Evolutionary conservation across 2,329 filamentous ascomycete genomes (phyloP).

Genomic region (Aspergillus vadensis): DNA sequence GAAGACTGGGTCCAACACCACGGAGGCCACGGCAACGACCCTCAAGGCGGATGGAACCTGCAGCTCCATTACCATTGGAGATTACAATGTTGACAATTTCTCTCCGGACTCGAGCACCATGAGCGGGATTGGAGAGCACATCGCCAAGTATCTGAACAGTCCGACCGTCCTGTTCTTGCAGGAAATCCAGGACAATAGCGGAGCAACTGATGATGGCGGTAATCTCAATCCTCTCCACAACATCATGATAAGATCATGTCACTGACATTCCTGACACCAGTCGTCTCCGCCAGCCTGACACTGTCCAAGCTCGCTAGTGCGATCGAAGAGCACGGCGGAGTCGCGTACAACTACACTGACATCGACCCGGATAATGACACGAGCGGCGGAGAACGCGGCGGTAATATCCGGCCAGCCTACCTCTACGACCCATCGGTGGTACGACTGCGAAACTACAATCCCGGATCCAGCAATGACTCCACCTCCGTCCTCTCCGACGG

Average conservation of each 20-base stretch:
- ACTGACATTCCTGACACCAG: conserved; percentile 5
- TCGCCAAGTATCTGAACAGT: conserved; percentile 63
- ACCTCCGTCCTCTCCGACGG: conserved; percentile 61
- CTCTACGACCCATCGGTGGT: conserved; percentile 65
- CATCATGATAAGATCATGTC: not conserved
- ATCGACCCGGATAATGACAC: conserved; percentile 61
- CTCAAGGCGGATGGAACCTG: conserved; percentile 56
- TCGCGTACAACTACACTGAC: conserved; percentile 61
- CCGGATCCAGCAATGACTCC: conserved; percentile 56
- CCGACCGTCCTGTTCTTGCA: conserved; percentile 70
- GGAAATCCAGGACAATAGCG: conserved; percentile 70
- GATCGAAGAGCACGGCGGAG: conserved; percentile 54
- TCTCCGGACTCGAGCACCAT: conserved; percentile 59
- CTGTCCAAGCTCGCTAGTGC: conserved; percentile 58
- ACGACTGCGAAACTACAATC: conserved; percentile 61
- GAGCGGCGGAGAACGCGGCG: conserved; percentile 68
- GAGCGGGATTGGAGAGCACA: conserved; percentile 62
- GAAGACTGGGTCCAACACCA: conserved; percentile 48
- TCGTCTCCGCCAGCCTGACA: conserved; percentile 60
- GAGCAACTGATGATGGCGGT: conserved; percentile 61
- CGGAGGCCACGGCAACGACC: conserved; percentile 54
- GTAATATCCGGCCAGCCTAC: conserved; percentile 72
- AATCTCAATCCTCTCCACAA: conserved; percentile 15
- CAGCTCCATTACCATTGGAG: conserved; percentile 62
- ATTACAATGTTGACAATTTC: conserved; percentile 73